Evolutionary conservation across 2,329 filamentous ascomycete species (phyloP), one percentile per base, ranked within the genome.

Genomic region (Trichoderma koningii): DNA sequence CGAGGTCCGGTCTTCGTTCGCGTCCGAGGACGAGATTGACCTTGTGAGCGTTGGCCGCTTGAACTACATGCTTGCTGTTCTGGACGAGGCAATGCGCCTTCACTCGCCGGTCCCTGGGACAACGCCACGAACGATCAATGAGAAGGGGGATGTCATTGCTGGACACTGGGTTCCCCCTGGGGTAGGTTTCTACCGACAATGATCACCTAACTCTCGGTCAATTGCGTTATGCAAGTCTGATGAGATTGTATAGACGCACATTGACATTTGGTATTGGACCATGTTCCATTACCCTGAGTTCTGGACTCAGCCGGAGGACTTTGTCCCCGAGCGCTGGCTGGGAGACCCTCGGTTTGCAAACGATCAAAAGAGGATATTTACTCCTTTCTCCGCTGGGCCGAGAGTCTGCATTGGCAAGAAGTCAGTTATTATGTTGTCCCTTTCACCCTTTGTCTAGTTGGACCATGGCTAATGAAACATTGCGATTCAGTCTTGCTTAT

Each of bases 61-160:
- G 1, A 15, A 78, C 0, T 85, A 83, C 66, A 74, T 86, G 7
- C 79, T 82, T 67, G 83, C 83, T 0, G 79, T 80, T 15, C 77
- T 85, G 44, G 78, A 78, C 57, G 83, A 85, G 68, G 78, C 78
- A 0, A 71, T 84, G n/a, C 76, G 83, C 0, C 76, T 83, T 21
- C 78, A 76, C 66, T 78, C 81, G 1, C 80, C 81, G 0, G 76
- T 80, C 0, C 75, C 76, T 1, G 78, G 77, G 1, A 70, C 77
- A 10, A 72, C 78, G 48, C 3, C 79, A 76, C 66, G 73, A 66
- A 70, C 73, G 5, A 72, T 74, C 1, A 73, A 74, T 0, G 56
- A 67, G 0, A 66, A 55, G 0, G 76, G 76, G 1, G 74, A 76
- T 26, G 66, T 0, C 1, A 72, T 79, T 60, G 68, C 69, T 19